Evolutionary conservation across 495 filamentous ascomycete genomes (phyloP).

Genomic region (Haplographium delicatum): DNA sequence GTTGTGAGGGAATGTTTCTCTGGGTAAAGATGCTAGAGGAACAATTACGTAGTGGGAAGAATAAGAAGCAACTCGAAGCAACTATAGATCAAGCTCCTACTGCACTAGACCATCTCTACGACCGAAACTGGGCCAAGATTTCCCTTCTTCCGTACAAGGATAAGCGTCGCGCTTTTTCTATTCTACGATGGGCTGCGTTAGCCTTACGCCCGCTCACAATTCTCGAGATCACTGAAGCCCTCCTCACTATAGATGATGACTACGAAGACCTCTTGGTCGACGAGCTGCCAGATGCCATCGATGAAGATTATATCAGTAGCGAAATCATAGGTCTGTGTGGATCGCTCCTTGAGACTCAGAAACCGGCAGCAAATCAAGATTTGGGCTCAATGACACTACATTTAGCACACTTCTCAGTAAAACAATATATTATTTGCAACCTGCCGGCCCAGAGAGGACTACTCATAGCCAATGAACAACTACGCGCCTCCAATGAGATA

Average conservation of each 20-base stretch:
- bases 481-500: slow-evolving; percentile 8
- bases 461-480: slow-evolving; percentile 7
- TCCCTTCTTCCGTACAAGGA: slow-evolving; percentile 14
- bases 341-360: slow-evolving; percentile 25
- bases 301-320: slow-evolving; percentile 25
- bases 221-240: slow-evolving; percentile 26
- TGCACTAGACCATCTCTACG: slow-evolving; percentile 24
- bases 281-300: slow-evolving; percentile 21
- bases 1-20: slow-evolving; percentile 29
- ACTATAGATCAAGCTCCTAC: slow-evolving; percentile 23
- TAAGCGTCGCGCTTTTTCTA: slow-evolving; percentile 21
- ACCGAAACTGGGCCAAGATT: slow-evolving; percentile 28
- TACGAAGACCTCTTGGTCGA: slow-evolving; percentile 18
- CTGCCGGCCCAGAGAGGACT: not conserved
- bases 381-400: slow-evolving; percentile 20
- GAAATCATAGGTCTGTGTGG: slow-evolving; percentile 26
- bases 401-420: slow-evolving; percentile 27
- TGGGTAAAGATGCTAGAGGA: slow-evolving; percentile 25
- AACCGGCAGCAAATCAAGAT: not conserved
- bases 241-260: slow-evolving; percentile 18
- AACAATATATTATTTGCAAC: slow-evolving; percentile 24
- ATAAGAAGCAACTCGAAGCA: slow-evolving; percentile 21
- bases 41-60: slow-evolving; percentile 19
- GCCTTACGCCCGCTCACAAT: slow-evolving; percentile 24
- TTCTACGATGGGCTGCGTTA: slow-evolving; percentile 29